phyloP scores from a whole-genome alignment of 2,329 filamentous ascomycete species.

The Drechslera avenae region DNA sequence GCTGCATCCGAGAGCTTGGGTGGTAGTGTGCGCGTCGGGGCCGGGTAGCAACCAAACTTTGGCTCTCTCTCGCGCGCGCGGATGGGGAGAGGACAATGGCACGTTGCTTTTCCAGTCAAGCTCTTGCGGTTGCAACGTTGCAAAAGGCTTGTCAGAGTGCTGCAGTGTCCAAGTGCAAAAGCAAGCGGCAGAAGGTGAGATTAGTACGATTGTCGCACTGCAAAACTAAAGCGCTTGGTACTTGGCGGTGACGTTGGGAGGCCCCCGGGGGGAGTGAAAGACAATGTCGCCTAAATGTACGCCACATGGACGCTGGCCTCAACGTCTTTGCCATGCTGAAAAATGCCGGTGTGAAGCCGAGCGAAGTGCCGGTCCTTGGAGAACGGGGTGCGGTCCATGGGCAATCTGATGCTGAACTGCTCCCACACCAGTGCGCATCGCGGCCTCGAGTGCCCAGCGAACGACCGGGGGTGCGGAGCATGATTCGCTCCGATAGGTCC shows the following conservation, averaged over 20 bases:
- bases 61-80: not conserved
- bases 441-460: not conserved
- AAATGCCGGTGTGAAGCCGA: constrained; percentile 6
- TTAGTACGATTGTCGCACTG: constrained; percentile 8
- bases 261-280: not conserved
- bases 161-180: not conserved
- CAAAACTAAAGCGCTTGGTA: constrained; percentile 14
- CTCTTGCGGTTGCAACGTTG: not conserved
- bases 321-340: not conserved
- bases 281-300: constrained; percentile 2
- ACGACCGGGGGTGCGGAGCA: not conserved
- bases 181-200: constrained; percentile 2
- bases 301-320: constrained; percentile 6
- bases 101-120: not conserved
- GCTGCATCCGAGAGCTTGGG: constrained; percentile 12
- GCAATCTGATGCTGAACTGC: no score
- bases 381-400: not conserved
- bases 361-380: constrained; percentile 1
- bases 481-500: constrained; percentile 6
- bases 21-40: constrained; percentile 2
- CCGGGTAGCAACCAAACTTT: constrained; percentile 3
- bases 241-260: constrained; percentile 15
- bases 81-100: not conserved
- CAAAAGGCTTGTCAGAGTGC: not conserved
- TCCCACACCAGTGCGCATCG: not conserved